Evolutionary conservation across 1,139 yeast genomes (phyloP).

Genomic region (Schizosaccharomyces versatilis): DNA sequence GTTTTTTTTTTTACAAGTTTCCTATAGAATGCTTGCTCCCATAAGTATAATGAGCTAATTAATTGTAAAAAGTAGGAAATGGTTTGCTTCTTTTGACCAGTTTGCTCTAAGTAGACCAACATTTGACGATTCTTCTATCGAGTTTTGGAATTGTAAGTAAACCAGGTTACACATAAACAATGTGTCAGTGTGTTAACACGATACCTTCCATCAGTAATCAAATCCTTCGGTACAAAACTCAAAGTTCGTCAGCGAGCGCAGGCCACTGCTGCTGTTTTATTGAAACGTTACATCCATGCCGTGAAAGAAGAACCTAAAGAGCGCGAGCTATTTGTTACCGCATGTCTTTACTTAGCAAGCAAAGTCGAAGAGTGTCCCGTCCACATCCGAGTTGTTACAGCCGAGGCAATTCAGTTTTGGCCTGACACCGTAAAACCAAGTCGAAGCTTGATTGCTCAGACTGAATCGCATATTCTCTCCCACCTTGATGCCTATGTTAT

Average conservation of each 20-base stretch:
- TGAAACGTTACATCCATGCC: conserved; percentile 23
- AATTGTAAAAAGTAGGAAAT: neutral
- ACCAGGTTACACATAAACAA: no score
- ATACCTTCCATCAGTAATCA: conserved; percentile 48
- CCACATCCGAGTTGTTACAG: conserved; percentile 61
- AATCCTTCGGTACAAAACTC: conserved; percentile 28
- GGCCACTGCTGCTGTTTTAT: neutral
- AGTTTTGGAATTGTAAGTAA: conserved; percentile 33
- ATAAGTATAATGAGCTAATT: neutral
- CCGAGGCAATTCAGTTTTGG: conserved; percentile 50
- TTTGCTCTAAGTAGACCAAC: conserved; percentile 34
- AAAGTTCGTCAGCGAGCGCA: neutral
- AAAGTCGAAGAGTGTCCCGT: conserved; percentile 91
- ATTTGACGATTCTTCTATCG: conserved; percentile 61
- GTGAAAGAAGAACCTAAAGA: conserved; percentile 25
- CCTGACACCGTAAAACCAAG: conserved; percentile 51
- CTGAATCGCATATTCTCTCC: conserved; percentile 80
- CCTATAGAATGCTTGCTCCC: neutral
- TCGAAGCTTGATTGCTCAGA: conserved; percentile 79
- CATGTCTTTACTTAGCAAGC: conserved; percentile 74
- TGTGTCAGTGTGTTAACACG: conserved; percentile 35
- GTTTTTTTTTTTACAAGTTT: neutral
- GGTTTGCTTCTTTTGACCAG: neutral
- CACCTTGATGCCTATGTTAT: conserved; percentile 65
- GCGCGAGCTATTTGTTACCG: conserved; percentile 54